Evolutionary conservation across 2,329 filamentous ascomycete species (phyloP).

Genomic region (Exophiala oligosperma): DNA sequence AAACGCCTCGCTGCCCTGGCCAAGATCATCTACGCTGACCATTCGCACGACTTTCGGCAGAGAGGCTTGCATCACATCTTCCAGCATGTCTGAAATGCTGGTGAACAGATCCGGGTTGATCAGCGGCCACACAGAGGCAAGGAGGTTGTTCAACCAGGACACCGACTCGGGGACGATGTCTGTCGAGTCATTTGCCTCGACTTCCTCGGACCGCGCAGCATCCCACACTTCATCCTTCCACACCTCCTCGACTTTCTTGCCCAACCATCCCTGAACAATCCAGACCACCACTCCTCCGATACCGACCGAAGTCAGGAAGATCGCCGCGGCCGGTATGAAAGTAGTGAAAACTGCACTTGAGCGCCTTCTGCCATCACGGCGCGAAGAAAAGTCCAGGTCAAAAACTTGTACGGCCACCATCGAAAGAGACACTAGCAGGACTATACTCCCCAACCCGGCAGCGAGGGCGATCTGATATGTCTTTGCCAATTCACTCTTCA

Average conservation of each 20-base stretch:
- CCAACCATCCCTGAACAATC: conserved; percentile 59
- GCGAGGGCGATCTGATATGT: conserved; percentile 49
- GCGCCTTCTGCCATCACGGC: conserved; percentile 1
- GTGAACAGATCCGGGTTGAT: conserved; percentile 74
- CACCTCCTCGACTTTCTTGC: conserved; percentile 60
- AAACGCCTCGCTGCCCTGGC: conserved; percentile 70
- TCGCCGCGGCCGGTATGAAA: conserved; percentile 13
- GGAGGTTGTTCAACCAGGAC: conserved; percentile 69
- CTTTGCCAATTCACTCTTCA: conserved; percentile 45
- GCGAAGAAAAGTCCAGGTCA: conserved; percentile 2
- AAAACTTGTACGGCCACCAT: conserved; percentile 11
- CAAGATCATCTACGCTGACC: conserved; percentile 74
- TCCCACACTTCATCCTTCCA: conserved; percentile 73
- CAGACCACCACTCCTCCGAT: conserved; percentile 36
- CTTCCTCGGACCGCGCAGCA: conserved; percentile 54
- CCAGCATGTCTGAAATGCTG: conserved; percentile 67
- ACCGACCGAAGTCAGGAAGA: conserved; percentile 21
- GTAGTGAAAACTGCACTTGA: conserved; percentile 4
- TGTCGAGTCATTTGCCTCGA: conserved; percentile 31
- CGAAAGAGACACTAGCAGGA: conserved; percentile 20
- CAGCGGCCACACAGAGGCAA: conserved; percentile 70
- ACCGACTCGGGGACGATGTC: conserved; percentile 62
- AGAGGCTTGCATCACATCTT: conserved; percentile 79
- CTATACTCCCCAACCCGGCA: conserved; percentile 32
- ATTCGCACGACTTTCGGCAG: conserved; percentile 69